Evolutionary conservation across 208 protist species (phyloP).

Genomic region (Leishmania martiniquensis): DNA sequence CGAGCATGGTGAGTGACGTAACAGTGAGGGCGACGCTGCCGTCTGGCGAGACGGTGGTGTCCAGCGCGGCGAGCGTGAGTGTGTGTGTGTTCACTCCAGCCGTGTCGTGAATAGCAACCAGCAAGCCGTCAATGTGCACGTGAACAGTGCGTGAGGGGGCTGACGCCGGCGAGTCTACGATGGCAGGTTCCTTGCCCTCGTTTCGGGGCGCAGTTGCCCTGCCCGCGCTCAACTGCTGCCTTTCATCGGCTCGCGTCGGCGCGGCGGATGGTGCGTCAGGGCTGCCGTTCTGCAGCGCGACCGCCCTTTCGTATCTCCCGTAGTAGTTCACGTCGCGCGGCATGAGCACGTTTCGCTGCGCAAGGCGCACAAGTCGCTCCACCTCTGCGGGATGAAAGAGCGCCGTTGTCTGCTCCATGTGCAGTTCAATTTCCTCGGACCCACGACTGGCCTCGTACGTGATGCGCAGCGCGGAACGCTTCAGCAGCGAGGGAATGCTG

Average conservation of each 20-base stretch:
- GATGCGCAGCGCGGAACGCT: slow-evolving; percentile 57
- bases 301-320: slow-evolving; percentile 26
- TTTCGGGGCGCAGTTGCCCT: background rate
- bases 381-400: slow-evolving; percentile 66
- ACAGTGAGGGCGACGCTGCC: slow-evolving; percentile 49
- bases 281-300: slow-evolving; percentile 1
- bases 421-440: slow-evolving; percentile 34
- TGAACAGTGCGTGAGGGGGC: slow-evolving; percentile 36
- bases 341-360: slow-evolving; percentile 69
- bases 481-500: slow-evolving; percentile 67
- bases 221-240: background rate
- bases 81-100: slow-evolving; percentile 71
- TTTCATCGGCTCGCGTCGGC: background rate
- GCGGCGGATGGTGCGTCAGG: background rate
- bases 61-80: slow-evolving; percentile 38
- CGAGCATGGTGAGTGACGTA: slow-evolving; percentile 47
- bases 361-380: slow-evolving; percentile 59
- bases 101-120: slow-evolving; percentile 65
- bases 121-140: slow-evolving; percentile 54
- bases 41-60: slow-evolving; percentile 35
- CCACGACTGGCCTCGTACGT: slow-evolving; percentile 28
- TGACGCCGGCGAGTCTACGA: background rate
- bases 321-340: slow-evolving; percentile 58
- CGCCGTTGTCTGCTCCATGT: slow-evolving; percentile 56
- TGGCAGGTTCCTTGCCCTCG: background rate